Conservation (phyloP, 164 flowering plant genomes). For the Vitis rupestris region DNA sequence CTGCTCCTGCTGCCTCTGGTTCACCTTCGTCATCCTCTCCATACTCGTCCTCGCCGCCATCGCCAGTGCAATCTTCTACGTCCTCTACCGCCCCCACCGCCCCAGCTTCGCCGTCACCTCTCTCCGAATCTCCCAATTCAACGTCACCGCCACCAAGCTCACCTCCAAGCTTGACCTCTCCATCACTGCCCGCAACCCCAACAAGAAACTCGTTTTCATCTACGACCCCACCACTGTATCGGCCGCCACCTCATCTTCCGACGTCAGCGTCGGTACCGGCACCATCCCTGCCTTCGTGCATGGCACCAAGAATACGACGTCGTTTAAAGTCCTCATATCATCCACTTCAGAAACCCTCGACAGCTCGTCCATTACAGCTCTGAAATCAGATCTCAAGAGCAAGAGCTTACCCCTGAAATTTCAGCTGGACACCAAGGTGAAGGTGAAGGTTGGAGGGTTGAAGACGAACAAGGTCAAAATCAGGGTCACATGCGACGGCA, state of each 20-base stretch:
- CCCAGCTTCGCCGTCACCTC: slow-evolving; percentile 66
- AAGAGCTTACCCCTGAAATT: slow-evolving; percentile 54
- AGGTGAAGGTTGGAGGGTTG: slow-evolving; percentile 57
- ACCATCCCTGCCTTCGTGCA: slow-evolving; percentile 34
- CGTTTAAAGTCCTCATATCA: slow-evolving; percentile 22
- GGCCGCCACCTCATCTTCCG: slow-evolving; percentile 17
- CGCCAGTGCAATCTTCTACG: slow-evolving; percentile 51
- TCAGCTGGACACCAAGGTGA: slow-evolving; percentile 64
- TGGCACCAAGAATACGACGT: slow-evolving; percentile 51
- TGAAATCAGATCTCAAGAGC: slow-evolving; percentile 52
- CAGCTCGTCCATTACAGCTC: slow-evolving; percentile 8
- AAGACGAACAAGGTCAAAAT: slow-evolving; percentile 54
- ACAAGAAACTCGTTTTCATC: slow-evolving; percentile 52
- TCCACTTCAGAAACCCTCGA: slow-evolving; percentile 27
- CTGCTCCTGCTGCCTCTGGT: slow-evolving; percentile 60
- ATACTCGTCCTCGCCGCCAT: slow-evolving; percentile 49
- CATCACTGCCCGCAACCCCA: slow-evolving; percentile 63
- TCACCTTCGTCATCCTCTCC: slow-evolving; percentile 38
- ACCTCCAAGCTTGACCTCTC: slow-evolving; percentile 44
- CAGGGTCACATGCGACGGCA: slow-evolving; percentile 60
- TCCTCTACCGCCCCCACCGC: slow-evolving; percentile 78
- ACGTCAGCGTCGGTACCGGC: slow-evolving; percentile 26
- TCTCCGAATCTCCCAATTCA: slow-evolving; percentile 57
- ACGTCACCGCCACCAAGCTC: slow-evolving; percentile 47
- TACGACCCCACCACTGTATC: slow-evolving; percentile 37